Conservation (phyloP, 2,329 filamentous ascomycete genomes). For the Verticillium nonalfalfae region DNA sequence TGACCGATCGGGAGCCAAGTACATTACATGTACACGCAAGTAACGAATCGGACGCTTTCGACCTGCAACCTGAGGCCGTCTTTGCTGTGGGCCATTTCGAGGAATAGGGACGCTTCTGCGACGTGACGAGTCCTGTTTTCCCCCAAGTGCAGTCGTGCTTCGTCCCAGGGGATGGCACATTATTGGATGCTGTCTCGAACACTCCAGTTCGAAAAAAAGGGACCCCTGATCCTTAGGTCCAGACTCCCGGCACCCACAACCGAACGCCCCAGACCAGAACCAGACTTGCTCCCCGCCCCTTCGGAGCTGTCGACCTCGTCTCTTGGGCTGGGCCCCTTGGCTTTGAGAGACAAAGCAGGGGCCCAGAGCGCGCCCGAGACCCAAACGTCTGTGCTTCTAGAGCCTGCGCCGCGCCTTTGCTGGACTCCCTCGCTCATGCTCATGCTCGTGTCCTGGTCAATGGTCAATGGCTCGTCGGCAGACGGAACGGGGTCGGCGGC, state of each 20-base stretch:
- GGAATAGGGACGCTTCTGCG: not conserved
- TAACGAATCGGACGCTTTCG: no score
- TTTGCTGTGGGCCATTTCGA: no score
- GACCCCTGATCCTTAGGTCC: not conserved
- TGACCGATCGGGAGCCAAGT: no score
- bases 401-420: not conserved
- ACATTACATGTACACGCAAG: no score
- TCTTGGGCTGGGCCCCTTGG: not conserved
- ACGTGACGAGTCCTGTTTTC: not conserved
- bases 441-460: not conserved
- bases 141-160: not conserved
- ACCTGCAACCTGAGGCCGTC: no score
- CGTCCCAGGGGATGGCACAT: not conserved
- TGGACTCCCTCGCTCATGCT: not conserved
- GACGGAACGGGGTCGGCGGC: not conserved
- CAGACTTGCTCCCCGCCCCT: not conserved
- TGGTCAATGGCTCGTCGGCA: not conserved
- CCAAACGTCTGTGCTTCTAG: not conserved
- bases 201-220: not conserved
- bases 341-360: not conserved
- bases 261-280: not conserved
- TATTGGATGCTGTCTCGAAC: not conserved
- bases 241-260: not conserved
- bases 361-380: not conserved
- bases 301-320: not conserved